Evolutionary conservation across 176 grass and related monocot genomes (phyloP).

Genomic region (Bothriochloa decipiens): DNA sequence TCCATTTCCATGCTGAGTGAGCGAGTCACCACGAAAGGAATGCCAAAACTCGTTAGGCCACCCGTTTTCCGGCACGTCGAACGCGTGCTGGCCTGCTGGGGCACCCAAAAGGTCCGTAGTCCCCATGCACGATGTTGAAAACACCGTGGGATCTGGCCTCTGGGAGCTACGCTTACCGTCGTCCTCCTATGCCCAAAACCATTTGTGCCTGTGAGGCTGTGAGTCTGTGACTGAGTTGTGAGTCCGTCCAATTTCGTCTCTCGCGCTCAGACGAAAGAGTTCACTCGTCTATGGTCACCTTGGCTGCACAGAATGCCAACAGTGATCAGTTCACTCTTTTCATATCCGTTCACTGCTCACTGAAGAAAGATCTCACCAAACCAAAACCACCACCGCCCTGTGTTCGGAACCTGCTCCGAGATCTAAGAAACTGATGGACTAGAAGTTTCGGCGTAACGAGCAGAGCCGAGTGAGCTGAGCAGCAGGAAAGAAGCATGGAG

Average conservation of each 20-base stretch:
- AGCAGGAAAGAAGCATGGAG: neutral
- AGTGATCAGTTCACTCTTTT: neutral
- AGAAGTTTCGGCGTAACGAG: neutral
- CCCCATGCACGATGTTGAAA: conserved; percentile 6
- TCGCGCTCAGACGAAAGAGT: neutral
- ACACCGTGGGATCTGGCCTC: neutral
- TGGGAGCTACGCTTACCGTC: neutral
- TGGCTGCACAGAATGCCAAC: neutral
- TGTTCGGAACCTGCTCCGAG: neutral
- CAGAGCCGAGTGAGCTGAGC: neutral
- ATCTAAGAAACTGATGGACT: neutral
- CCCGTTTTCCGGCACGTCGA: conserved; percentile 39
- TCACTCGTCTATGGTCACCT: neutral
- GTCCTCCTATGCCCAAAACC: neutral
- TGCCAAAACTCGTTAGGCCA: neutral
- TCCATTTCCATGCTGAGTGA: neutral
- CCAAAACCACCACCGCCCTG: neutral
- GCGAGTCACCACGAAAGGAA: neutral
- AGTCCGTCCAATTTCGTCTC: neutral
- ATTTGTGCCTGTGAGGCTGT: neutral
- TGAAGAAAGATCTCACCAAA: neutral
- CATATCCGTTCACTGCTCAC: neutral
- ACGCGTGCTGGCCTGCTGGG: conserved; percentile 33
- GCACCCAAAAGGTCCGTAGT: neutral
- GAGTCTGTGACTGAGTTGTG: too few relatives aligned